Percentiles rank a stretch among this genome's conserved stretches.
Conservation (phyloP, 2,329 filamentous ascomycete genomes). For the Chaetothyriales sp. region DNA sequence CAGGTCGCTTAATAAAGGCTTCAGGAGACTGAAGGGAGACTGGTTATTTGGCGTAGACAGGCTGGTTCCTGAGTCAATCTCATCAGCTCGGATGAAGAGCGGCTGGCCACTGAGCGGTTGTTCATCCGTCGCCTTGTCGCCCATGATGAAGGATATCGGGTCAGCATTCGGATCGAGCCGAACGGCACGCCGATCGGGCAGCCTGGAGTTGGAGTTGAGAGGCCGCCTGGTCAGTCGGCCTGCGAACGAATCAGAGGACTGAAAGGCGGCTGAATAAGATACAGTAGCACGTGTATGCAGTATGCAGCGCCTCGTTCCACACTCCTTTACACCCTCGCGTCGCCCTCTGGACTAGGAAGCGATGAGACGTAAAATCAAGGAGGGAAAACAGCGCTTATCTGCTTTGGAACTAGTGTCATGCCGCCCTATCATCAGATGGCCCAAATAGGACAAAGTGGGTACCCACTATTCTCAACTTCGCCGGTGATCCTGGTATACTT, state of each 20-base stretch:
- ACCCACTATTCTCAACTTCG: too few relatives aligned
- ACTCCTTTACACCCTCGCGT: not conserved
- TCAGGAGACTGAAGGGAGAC: slow-evolving; percentile 12
- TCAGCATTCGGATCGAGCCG: not conserved
- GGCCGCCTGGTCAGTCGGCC: not conserved
- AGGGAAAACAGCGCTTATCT: not conserved
- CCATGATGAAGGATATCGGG: not conserved
- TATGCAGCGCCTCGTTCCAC: not conserved
- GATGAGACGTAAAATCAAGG: not conserved
- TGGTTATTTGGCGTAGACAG: slow-evolving; percentile 24
- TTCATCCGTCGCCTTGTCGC: not conserved
- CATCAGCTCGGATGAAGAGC: slow-evolving; percentile 32
- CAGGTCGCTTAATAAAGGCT: slow-evolving; percentile 3
- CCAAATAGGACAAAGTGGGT: too few relatives aligned
- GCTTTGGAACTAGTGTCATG: too few relatives aligned
- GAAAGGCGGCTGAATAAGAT: not conserved
- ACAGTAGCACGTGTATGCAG: not conserved
- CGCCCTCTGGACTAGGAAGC: not conserved
- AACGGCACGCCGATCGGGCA: not conserved
- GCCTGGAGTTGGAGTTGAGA: not conserved
- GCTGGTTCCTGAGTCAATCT: slow-evolving; percentile 34
- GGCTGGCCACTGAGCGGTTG: slow-evolving; percentile 4
- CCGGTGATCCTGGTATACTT: too few relatives aligned
- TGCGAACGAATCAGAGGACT: not conserved
- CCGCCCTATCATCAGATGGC: too few relatives aligned